Base-by-base conservation (phyloP, 345 rosid species). In the Brassica nigra region DNA sequence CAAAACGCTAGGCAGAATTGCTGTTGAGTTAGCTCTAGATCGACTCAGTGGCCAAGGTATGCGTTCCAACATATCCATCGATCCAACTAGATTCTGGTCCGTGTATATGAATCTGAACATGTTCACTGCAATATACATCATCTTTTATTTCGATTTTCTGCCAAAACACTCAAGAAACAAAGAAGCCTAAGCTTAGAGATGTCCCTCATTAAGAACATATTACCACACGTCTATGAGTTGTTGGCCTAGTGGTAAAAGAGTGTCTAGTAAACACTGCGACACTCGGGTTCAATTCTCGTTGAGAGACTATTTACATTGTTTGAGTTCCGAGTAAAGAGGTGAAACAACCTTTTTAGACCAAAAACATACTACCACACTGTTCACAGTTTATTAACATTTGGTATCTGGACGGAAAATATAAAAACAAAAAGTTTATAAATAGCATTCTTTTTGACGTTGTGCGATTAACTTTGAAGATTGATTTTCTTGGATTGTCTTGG, bases 401-500 rank as follows among this genome's bases (percentile, higher is more conserved):
- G 18, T 20, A 10, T 42, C 52, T 36, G 59, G 64, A 71, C 15
- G 23, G 31, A 30, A 20, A 57, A 44, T 57, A 79, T 6, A 27
- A 0, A 54, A 54, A 52, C 52, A 20, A 14, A n/a, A 47, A n/a
- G 18, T 49, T 15, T 2, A 6, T 49, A 49, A 49, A 49, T 6
- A 49, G 0, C 23, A 15, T 54, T 54, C 58, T 16, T 15, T 20
- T 16, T 54, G 27, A 54, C 16, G 59, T 16, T 54, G 9, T 15
- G 27, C 0, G 3, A 16, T 49, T 49, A 49, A n/a, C 8, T n/a
- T 10, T 28, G 28, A 68, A 57, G 69, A 61, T 20, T 0, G 12
- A 0, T 6, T 54, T 80, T 70, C 55, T 70, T 76, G 76, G 12
- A 30, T 8, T 18, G 83, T 61, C 89, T 71, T n/a, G 81, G 68